Evolutionary conservation across 1,139 yeast species (phyloP).

Genomic region (Citeromyces hawaiiensis): DNA sequence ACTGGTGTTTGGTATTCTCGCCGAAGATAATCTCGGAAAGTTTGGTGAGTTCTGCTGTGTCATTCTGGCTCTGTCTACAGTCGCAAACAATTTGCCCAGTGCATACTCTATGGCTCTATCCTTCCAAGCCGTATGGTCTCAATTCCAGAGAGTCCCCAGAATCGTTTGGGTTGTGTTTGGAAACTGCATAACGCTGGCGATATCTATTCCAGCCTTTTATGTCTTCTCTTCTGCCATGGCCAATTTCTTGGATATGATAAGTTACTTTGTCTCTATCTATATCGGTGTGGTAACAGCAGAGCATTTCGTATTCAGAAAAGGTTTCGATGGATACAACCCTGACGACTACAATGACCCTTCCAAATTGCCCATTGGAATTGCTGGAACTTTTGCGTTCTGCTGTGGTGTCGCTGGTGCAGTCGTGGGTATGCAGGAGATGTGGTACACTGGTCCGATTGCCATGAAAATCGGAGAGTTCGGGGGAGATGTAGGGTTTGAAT

Average conservation of each 20-base stretch:
- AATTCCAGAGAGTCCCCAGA: slow-evolving; percentile 64
- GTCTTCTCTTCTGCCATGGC: slow-evolving; percentile 60
- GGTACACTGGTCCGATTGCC: slow-evolving; percentile 69
- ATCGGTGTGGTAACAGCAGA: slow-evolving; percentile 60
- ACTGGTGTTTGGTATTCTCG: slow-evolving; percentile 63
- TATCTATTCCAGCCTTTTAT: slow-evolving; percentile 81
- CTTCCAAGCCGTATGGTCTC: slow-evolving; percentile 74
- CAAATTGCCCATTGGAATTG: slow-evolving; percentile 59
- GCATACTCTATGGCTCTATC: slow-evolving; percentile 82
- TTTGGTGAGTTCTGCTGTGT: slow-evolving; percentile 89
- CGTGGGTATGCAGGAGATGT: slow-evolving; percentile 76
- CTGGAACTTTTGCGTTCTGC: slow-evolving; percentile 66
- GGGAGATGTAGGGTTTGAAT: slow-evolving; percentile 82
- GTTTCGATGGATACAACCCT: slow-evolving; percentile 49
- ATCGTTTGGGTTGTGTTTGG: slow-evolving; percentile 69
- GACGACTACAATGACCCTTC: slow-evolving; percentile 43
- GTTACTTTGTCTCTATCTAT: slow-evolving; percentile 84
- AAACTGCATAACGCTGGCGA: slow-evolving; percentile 65
- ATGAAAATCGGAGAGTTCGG: slow-evolving; percentile 48
- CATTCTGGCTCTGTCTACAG: slow-evolving; percentile 65
- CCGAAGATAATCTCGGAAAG: slow-evolving; percentile 67
- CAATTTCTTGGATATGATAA: slow-evolving; percentile 81
- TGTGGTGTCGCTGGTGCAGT: slow-evolving; percentile 83
- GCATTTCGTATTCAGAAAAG: slow-evolving; percentile 64
- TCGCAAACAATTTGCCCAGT: slow-evolving; percentile 86